Conservation (phyloP, 768 basidiomycete genomes). For the Obba rivulosa region DNA sequence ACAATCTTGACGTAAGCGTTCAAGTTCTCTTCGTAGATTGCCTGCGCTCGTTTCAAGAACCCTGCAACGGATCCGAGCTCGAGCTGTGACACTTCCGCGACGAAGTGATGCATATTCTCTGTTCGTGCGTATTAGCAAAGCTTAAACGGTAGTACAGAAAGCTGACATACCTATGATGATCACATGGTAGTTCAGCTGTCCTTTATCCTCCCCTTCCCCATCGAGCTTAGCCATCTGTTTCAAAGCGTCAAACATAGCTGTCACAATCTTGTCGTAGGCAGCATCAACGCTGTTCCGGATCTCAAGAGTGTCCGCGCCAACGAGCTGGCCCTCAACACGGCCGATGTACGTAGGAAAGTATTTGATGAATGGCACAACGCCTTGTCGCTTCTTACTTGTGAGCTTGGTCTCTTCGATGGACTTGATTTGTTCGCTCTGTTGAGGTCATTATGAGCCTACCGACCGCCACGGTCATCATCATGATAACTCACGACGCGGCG, state of each 20-base stretch:
- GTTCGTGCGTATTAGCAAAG: background rate
- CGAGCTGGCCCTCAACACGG: slow-evolving; percentile 79
- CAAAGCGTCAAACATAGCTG: slow-evolving; percentile 86
- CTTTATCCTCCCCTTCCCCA: slow-evolving; percentile 91
- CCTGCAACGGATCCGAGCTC: slow-evolving; percentile 55
- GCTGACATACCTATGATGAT: slow-evolving; percentile 77
- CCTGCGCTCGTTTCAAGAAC: slow-evolving; percentile 71
- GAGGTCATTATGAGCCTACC: slow-evolving; percentile 4
- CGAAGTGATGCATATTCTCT: slow-evolving; percentile 98
- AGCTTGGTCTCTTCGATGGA: slow-evolving; percentile 87
- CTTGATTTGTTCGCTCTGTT: slow-evolving; percentile 80
- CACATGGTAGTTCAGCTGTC: slow-evolving; percentile 94
- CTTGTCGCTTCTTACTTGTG: slow-evolving; percentile 88
- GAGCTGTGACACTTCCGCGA: slow-evolving; percentile 72
- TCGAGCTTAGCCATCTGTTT: slow-evolving; percentile 97
- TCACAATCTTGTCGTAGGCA: slow-evolving; percentile 85
- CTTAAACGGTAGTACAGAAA: background rate
- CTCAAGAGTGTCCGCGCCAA: slow-evolving; percentile 70
- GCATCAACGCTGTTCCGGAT: slow-evolving; percentile 72
- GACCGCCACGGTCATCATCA: background rate
- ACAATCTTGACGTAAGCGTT: slow-evolving; percentile 82
- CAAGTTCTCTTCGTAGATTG: slow-evolving; percentile 87
- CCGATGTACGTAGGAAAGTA: slow-evolving; percentile 87
- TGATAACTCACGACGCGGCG: slow-evolving; percentile 56
- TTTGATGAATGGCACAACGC: slow-evolving; percentile 87